Evolutionary conservation across 1,139 yeast genomes (phyloP), one percentile per base, ranked within the genome.

Genomic region (Barnettozyma hawaiiensis): DNA sequence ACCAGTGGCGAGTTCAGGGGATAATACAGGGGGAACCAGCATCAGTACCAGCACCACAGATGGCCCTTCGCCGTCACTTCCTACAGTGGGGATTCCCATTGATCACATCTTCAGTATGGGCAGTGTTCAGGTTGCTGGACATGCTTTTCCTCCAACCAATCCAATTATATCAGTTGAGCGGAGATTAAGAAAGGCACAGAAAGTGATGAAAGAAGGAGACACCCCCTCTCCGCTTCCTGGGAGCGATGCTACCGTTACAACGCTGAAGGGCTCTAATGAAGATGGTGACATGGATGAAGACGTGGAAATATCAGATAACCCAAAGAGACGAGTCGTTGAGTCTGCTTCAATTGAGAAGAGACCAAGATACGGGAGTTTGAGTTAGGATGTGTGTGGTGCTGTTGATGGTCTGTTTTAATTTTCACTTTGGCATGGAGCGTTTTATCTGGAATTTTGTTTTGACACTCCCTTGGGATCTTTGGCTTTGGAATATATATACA

Each of bases 101-200:
- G 73, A 70, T 41, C 64, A 63, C 48, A 66, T 66, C 26, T 75
- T 74, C 46, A 55, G 65, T 1, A 56, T 71, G 47, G 66, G 65
- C 3, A 38, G 63, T 7, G 31, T 14, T 6, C 27, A 37, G 15
- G n/a, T 27, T 27, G 59, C 60, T 8, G 61, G 69, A 0, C 64
- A 65, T 3, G 61, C 62, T 21, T 75, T 76, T 51, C 69, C 69
- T 27, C 70, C 75, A 2, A 60, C 75, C 6, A 64, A 65, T 50
- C 69, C 78, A 0, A 74, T 78, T 3, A 51, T 73, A 14, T 69
- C 78, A 0, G 70, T 75, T 5, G 63, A 61, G 7, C 33, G 39
- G 14, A 43, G 31, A n/a, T 14, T 37, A 15, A 62, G 57, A 41
- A 42, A 38, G 31, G 28, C 20, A 14, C 16, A 14, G 14, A 31